Percentiles rank a stretch among this genome's conserved stretches.
phyloP scores from a whole-genome alignment of 495 filamentous ascomycete genomes.

The Talaromyces liani region DNA sequence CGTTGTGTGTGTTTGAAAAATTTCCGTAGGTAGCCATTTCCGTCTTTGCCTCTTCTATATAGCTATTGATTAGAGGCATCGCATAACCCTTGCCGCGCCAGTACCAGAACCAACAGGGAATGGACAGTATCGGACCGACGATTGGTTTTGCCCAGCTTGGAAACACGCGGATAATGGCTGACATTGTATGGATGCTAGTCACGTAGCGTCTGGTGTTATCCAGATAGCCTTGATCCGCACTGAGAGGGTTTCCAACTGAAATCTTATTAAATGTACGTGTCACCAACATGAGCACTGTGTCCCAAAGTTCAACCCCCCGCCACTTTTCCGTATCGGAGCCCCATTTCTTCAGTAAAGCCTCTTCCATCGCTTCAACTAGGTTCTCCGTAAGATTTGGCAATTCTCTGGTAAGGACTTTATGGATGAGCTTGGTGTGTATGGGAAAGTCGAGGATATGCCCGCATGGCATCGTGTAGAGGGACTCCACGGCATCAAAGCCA shows the following conservation, averaged over 20 bases:
- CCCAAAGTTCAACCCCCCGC: background rate
- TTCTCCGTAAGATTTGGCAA: background rate
- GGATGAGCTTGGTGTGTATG: background rate
- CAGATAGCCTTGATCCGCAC: background rate
- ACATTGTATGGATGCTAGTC: too few species aligned
- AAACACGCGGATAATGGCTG: too few species aligned
- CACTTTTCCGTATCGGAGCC: background rate
- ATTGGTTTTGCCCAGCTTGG: too few species aligned
- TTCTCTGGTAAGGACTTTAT: background rate
- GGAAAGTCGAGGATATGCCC: background rate
- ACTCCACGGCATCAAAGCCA: background rate
- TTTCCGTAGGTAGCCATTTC: too few species aligned
- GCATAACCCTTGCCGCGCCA: too few species aligned
- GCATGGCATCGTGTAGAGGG: background rate
- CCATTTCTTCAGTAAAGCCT: background rate
- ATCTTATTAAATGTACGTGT: background rate
- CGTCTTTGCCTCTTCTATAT: too few species aligned
- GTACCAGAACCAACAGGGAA: too few species aligned
- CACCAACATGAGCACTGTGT: background rate
- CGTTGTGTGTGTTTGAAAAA: background rate
- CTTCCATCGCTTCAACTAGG: background rate
- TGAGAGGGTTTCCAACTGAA: background rate
- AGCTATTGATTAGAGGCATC: too few species aligned
- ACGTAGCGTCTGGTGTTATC: background rate
- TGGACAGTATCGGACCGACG: too few species aligned